A percentile compares a stretch with the other conserved stretches of the same genome.
Evolutionary conservation across 805 yeast genomes (phyloP).

Genomic region (Suhomyces sp.): DNA sequence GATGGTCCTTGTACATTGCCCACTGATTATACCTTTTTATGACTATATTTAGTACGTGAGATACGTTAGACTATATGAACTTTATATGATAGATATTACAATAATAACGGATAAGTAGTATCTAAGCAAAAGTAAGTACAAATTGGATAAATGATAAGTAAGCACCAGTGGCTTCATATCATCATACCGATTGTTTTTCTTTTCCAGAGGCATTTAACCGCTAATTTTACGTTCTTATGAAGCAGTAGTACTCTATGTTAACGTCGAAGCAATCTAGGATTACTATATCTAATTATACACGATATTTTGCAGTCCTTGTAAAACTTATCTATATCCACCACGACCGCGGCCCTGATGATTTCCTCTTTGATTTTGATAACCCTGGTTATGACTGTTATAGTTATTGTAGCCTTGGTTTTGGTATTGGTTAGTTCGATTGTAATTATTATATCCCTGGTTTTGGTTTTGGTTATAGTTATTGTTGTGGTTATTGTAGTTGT

Average conservation of each 20-base stretch:
- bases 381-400: conserved; percentile 5
- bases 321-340: background rate
- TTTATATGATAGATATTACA: background rate
- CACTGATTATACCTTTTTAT: conserved; percentile 1
- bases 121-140: no score
- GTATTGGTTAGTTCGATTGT: conserved; percentile 8
- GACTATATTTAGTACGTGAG: background rate
- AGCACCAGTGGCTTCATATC: no score
- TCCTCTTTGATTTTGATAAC: conserved; percentile 1
- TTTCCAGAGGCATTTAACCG: no score
- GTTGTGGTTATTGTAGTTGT: background rate
- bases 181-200: no score
- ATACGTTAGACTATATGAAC: background rate
- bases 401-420: conserved; percentile 17
- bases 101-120: background rate
- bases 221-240: no score
- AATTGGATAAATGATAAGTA: no score
- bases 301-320: background rate
- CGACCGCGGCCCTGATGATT: background rate
- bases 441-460: conserved; percentile 12
- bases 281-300: background rate
- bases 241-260: background rate
- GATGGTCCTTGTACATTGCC: conserved; percentile 18
- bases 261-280: background rate
- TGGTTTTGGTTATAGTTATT: conserved; percentile 9